These are phyloP conservation scores for Rubroboletus satanas DNA, from an alignment of 768 basidiomycete genomes.

Conservation along the genomic window DNA sequence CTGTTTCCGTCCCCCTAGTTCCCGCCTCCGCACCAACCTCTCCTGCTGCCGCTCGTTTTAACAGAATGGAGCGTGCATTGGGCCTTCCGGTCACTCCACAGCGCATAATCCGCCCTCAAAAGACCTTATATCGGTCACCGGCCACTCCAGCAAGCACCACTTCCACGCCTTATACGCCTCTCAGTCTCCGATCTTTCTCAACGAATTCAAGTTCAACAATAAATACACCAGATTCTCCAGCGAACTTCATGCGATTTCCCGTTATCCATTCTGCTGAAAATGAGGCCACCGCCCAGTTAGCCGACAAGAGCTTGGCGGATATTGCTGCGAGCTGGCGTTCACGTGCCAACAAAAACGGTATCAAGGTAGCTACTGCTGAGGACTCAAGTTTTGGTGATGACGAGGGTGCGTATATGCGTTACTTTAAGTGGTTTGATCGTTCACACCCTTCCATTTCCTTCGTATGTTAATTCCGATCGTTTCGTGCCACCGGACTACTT, in stretches of 20 bases:
- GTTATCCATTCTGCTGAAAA: constrained; percentile 45
- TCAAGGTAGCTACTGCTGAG: constrained; percentile 50
- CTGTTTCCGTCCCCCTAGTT: constrained; percentile 28
- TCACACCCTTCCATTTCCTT: constrained; percentile 11
- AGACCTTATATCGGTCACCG: constrained; percentile 51
- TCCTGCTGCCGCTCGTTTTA: constrained; percentile 37
- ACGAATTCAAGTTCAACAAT: constrained; percentile 49
- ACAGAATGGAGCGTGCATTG: constrained; percentile 27
- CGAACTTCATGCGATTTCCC: constrained; percentile 40
- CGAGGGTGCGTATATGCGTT: constrained; percentile 40
- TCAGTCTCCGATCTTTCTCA: constrained; percentile 61
- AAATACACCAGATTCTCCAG: constrained; percentile 51
- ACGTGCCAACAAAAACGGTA: constrained; percentile 66
- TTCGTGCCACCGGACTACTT: background rate
- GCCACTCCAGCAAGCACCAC: constrained; percentile 51
- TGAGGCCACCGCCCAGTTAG: constrained; percentile 22
- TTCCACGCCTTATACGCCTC: constrained; percentile 63
- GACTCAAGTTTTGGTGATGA: constrained; percentile 44
- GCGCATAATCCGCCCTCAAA: constrained; percentile 46
- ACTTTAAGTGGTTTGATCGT: constrained; percentile 7
- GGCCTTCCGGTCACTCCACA: constrained; percentile 61
- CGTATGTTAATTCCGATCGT: constrained; percentile 7
- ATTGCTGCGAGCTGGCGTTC: constrained; percentile 69
- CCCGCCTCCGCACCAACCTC: constrained; percentile 45
- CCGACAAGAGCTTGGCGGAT: constrained; percentile 52